Evolutionary conservation across 495 filamentous ascomycete genomes (phyloP).

Genomic region (Pyrenula massariospora): DNA sequence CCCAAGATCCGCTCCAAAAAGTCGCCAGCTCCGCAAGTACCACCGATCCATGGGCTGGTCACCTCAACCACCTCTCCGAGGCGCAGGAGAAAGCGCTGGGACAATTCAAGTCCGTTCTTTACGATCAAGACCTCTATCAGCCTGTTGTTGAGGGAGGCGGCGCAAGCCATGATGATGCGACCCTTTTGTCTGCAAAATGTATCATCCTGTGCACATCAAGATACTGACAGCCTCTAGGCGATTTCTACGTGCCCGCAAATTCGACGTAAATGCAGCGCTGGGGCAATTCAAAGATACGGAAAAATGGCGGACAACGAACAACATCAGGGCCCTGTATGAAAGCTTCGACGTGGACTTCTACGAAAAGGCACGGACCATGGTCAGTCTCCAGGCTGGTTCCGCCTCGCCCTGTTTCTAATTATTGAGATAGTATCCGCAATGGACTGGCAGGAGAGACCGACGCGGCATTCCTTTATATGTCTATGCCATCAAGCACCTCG

Average conservation of each 20-base stretch:
- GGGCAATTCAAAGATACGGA: conserved; percentile 81
- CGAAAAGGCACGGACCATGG: conserved; percentile 63
- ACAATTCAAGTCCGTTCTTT: conserved; percentile 55
- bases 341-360: conserved; percentile 75
- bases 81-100: conserved; percentile 53
- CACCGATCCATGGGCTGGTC: conserved; percentile 33
- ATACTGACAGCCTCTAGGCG: conserved; percentile 36
- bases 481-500: conserved; percentile 71
- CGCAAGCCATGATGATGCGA: conserved; percentile 69
- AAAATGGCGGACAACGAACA: conserved; percentile 70
- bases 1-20: not conserved
- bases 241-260: conserved; percentile 68
- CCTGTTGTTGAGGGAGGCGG: conserved; percentile 30
- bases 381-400: conserved; percentile 22
- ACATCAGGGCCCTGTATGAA: conserved; percentile 61
- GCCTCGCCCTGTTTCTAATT: not conserved
- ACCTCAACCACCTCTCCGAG: conserved; percentile 59
- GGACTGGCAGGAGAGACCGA: conserved; percentile 77
- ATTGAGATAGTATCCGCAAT: conserved; percentile 67
- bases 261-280: conserved; percentile 61
- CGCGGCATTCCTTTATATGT: conserved; percentile 85
- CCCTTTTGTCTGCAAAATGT: conserved; percentile 53
- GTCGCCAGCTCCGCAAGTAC: not conserved
- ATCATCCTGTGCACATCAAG: not conserved
- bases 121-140: conserved; percentile 54